Percentiles rank a stretch among this genome's conserved stretches.
These are phyloP conservation scores for Macrophomina tecta DNA, from an alignment of 2,329 filamentous ascomycete genomes.

Conservation along the genomic window DNA sequence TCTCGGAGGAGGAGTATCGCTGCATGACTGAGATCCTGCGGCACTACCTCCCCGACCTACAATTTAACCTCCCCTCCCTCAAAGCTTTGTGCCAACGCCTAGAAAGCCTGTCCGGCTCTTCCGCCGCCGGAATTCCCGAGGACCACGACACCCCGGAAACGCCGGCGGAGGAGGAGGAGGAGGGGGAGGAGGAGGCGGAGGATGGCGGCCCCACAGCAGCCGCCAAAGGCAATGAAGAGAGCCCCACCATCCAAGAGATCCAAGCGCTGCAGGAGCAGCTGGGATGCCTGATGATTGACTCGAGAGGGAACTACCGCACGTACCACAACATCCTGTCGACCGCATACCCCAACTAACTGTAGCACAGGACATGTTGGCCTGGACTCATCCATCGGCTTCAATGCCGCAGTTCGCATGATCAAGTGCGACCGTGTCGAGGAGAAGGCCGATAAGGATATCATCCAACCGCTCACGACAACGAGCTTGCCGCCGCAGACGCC, in stretches of 20 bases:
- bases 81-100: conserved; percentile 35
- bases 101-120: not conserved
- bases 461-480: conserved; percentile 39
- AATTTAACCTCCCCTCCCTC: conserved; percentile 43
- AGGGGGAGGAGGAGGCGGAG: not conserved
- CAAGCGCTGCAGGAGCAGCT: conserved; percentile 44
- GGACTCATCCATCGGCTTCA: conserved; percentile 47
- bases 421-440: conserved; percentile 31
- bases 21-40: conserved; percentile 46
- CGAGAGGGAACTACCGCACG: conserved; percentile 40
- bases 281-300: conserved; percentile 47
- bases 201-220: conserved; percentile 34
- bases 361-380: conserved; percentile 41
- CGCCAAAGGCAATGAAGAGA: not conserved
- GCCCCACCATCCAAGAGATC: conserved; percentile 37
- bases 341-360: not conserved
- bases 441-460: conserved; percentile 36
- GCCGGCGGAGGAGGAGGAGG: conserved; percentile 37
- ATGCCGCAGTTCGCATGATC: conserved; percentile 43
- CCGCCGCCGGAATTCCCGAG: not conserved
- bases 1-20: conserved; percentile 48
- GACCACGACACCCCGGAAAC: conserved; percentile 30
- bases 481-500: conserved; percentile 38
- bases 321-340: not conserved
- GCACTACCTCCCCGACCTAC: conserved; percentile 44